Evolutionary conservation across 441 rosid genomes (phyloP).

Genomic region (Sinapis alba): DNA sequence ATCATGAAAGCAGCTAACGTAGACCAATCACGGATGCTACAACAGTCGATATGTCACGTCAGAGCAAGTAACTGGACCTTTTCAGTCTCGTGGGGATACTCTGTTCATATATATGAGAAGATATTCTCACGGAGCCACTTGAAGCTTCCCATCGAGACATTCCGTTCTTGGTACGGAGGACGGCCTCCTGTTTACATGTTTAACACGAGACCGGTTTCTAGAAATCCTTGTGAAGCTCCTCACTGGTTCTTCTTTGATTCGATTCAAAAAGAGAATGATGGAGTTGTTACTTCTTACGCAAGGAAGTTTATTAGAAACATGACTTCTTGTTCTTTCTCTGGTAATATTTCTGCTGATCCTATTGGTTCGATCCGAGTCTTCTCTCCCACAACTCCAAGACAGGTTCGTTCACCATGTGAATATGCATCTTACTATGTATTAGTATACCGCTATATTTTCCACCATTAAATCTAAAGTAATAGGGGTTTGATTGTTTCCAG

Average conservation of each 20-base stretch:
- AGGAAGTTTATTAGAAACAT: slow-evolving; percentile 40
- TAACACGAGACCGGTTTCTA: slow-evolving; percentile 39
- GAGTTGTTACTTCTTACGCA: slow-evolving; percentile 45
- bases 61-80: slow-evolving; percentile 53
- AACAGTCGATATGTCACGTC: slow-evolving; percentile 64
- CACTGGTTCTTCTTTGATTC: slow-evolving; percentile 67
- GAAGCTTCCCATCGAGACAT: slow-evolving; percentile 54
- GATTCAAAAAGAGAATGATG: slow-evolving; percentile 6
- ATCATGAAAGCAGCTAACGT: slow-evolving; percentile 54
- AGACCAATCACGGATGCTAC: slow-evolving; percentile 57
- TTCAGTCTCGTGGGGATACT: slow-evolving; percentile 77
- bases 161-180: slow-evolving; percentile 45
- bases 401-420: slow-evolving; percentile 33
- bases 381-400: slow-evolving; percentile 39
- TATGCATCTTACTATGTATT: neutral
- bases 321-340: slow-evolving; percentile 44
- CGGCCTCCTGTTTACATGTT: slow-evolving; percentile 47
- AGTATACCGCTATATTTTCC: neutral
- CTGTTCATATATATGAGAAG: slow-evolving; percentile 54
- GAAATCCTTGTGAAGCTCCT: slow-evolving; percentile 60
- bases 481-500: neutral
- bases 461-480: neutral
- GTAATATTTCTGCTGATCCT: slow-evolving; percentile 57
- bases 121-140: slow-evolving; percentile 55
- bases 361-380: slow-evolving; percentile 42